phyloP scores from a whole-genome alignment of 331 rosid genomes.

The Pyrus hybrid region DNA sequence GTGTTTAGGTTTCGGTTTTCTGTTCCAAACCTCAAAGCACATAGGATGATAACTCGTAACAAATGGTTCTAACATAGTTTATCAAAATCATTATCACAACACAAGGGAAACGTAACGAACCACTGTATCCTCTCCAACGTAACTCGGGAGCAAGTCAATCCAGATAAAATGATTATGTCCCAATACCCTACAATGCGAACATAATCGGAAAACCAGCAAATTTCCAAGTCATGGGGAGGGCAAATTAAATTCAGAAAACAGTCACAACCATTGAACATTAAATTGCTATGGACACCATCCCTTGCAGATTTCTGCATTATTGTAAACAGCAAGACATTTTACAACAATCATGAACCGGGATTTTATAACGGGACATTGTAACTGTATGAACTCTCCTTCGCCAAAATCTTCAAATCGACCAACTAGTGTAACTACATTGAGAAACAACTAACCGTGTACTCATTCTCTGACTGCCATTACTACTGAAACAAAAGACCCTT shows the following conservation, averaged over 20 bases:
- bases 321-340: neutral
- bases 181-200: neutral
- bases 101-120: neutral
- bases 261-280: neutral
- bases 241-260: neutral
- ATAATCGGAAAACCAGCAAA: neutral
- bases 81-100: neutral
- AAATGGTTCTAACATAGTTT: neutral
- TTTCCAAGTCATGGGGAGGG: neutral
- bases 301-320: neutral
- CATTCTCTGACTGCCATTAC: neutral
- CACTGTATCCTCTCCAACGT: neutral
- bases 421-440: neutral
- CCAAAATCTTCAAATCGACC: neutral
- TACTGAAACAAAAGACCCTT: neutral
- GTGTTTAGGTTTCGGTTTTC: too few relatives aligned
- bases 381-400: neutral
- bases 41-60: too few relatives aligned
- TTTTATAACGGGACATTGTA: neutral
- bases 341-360: neutral
- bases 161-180: neutral
- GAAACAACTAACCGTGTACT: neutral
- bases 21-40: too few relatives aligned
- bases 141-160: neutral
- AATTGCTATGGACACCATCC: neutral